Evolutionary conservation across 2,329 filamentous ascomycete genomes (phyloP).

Genomic region (Alternaria hordeiaustralica): DNA sequence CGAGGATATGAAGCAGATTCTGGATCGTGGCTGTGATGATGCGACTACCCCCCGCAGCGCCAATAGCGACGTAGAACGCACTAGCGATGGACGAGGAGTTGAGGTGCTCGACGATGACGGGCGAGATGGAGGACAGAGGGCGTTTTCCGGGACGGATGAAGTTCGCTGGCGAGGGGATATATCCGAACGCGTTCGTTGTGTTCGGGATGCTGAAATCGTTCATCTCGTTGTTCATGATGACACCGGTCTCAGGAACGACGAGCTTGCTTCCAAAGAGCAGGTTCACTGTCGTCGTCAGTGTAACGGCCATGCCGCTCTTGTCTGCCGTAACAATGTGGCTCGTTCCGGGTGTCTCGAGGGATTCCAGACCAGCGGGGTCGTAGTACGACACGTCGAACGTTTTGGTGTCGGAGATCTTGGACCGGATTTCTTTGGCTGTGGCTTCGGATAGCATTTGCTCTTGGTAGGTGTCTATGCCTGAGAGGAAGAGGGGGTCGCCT

Average conservation of each 20-base stretch:
- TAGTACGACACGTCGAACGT: constrained; percentile 79
- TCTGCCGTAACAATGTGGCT: constrained; percentile 78
- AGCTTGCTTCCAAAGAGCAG: constrained; percentile 81
- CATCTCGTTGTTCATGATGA: constrained; percentile 70
- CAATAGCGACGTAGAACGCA: constrained; percentile 70
- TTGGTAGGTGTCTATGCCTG: constrained; percentile 69
- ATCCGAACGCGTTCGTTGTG: constrained; percentile 81
- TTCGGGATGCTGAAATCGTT: constrained; percentile 78
- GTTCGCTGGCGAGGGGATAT: constrained; percentile 79
- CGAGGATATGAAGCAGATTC: constrained; percentile 74
- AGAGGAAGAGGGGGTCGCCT: constrained; percentile 80
- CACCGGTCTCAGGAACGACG: constrained; percentile 80
- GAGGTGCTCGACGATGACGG: constrained; percentile 73
- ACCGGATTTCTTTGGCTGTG: constrained; percentile 66
- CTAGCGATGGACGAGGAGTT: constrained; percentile 56
- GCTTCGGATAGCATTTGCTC: constrained; percentile 67
- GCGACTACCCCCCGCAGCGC: constrained; percentile 79
- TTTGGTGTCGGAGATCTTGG: constrained; percentile 72
- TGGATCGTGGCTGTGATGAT: constrained; percentile 84
- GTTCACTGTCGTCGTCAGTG: constrained; percentile 87
- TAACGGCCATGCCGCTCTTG: constrained; percentile 73
- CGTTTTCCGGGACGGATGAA: constrained; percentile 82
- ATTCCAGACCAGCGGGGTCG: constrained; percentile 70
- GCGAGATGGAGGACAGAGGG: constrained; percentile 81
- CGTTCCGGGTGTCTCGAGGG: constrained; percentile 74